A percentile compares a stretch with the other conserved stretches of the same genome.
phyloP scores from a whole-genome alignment of 345 rosid species.

The Pugionium dolabratum region DNA sequence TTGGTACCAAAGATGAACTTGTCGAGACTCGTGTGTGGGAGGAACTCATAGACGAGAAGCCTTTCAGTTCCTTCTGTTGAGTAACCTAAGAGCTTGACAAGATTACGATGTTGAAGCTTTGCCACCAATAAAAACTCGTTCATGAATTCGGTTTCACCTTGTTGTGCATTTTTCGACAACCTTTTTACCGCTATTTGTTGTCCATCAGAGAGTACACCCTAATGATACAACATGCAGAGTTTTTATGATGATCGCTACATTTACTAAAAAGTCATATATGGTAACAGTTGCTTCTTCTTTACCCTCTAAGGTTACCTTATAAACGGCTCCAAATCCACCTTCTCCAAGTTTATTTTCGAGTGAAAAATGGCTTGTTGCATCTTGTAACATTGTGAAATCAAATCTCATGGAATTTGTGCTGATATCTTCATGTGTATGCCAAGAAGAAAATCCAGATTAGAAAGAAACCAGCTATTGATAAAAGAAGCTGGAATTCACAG shows the following conservation, averaged over 20 bases:
- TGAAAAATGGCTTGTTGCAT: conserved; percentile 36
- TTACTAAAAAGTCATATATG: background rate
- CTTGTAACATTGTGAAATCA: conserved; percentile 33
- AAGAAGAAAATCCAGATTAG: background rate
- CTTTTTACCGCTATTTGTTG: conserved; percentile 41
- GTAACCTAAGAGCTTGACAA: conserved; percentile 49
- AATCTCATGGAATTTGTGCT: conserved; percentile 29
- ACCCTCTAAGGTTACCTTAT: background rate
- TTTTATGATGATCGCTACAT: background rate
- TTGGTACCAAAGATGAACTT: conserved; percentile 44
- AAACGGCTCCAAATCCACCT: conserved; percentile 24
- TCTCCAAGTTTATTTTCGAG: conserved; percentile 40
- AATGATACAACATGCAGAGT: background rate
- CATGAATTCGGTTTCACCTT: conserved; percentile 52
- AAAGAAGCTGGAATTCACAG: background rate
- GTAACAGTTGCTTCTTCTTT: background rate
- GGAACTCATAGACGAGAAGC: conserved; percentile 52
- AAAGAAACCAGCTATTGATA: background rate
- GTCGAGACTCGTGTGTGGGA: conserved; percentile 50
- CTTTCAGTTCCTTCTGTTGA: conserved; percentile 43
- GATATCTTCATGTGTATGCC: conserved; percentile 1
- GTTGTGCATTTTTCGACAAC: conserved; percentile 37
- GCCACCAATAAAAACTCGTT: conserved; percentile 52
- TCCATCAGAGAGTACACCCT: conserved; percentile 40
- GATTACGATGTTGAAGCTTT: conserved; percentile 57